A percentile compares a stretch with the other conserved stretches of the same genome.
Conservation (phyloP, 768 basidiomycete genomes). For the Lactifluus pinguis region DNA sequence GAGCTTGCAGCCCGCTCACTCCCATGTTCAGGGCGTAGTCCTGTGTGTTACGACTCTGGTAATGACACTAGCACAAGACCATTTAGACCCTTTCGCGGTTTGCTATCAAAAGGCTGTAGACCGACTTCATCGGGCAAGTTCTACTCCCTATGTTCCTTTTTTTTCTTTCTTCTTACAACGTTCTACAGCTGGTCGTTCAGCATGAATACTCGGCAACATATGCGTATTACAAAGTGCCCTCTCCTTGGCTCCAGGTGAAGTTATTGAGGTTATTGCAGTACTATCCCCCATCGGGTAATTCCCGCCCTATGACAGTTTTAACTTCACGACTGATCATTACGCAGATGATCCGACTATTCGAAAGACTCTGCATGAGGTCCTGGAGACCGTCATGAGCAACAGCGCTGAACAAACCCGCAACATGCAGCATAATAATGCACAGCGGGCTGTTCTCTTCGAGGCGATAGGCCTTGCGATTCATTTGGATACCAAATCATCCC, state of each 20-base stretch:
- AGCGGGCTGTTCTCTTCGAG: slow-evolving; percentile 96
- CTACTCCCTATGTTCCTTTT: not conserved
- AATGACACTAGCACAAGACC: slow-evolving; percentile 89
- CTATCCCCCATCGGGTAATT: slow-evolving; percentile 86
- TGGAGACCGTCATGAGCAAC: slow-evolving; percentile 87
- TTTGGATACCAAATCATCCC: slow-evolving; percentile 79
- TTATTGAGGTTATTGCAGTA: slow-evolving; percentile 88
- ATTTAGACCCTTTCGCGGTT: slow-evolving; percentile 82
- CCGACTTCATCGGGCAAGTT: slow-evolving; percentile 62
- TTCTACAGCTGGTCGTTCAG: slow-evolving; percentile 72
- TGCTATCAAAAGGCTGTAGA: slow-evolving; percentile 95
- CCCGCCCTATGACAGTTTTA: not conserved
- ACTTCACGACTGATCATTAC: not conserved
- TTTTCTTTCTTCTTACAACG: not conserved
- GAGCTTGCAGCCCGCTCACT: not conserved
- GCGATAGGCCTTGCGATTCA: slow-evolving; percentile 96
- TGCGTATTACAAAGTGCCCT: slow-evolving; percentile 95
- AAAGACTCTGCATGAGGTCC: slow-evolving; percentile 66
- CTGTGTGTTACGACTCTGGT: slow-evolving; percentile 89
- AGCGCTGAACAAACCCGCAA: slow-evolving; percentile 87
- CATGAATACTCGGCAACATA: slow-evolving; percentile 85
- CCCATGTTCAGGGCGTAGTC: slow-evolving; percentile 67
- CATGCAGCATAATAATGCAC: slow-evolving; percentile 97
- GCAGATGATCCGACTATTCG: slow-evolving; percentile 79
- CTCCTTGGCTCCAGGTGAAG: slow-evolving; percentile 97